phyloP scores from a whole-genome alignment of 2,329 filamentous ascomycete genomes.

The Zymoseptoria pseudotritici region DNA sequence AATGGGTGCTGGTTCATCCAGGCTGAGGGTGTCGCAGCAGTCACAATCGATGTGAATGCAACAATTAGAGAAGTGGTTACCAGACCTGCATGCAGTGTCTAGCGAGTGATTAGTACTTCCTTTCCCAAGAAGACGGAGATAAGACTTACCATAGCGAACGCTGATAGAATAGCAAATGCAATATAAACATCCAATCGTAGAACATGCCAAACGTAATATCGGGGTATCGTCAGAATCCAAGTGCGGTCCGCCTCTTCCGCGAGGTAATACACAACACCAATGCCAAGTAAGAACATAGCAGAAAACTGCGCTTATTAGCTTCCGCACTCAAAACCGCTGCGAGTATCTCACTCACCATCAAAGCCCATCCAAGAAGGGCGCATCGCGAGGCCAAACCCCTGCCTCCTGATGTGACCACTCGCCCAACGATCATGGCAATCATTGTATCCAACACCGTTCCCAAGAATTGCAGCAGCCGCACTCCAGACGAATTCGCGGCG shows the following conservation, averaged over 20 bases:
- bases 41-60: constrained; percentile 32
- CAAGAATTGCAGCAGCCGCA: constrained; percentile 34
- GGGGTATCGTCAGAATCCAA: constrained; percentile 33
- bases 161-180: constrained; percentile 21
- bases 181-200: constrained; percentile 22
- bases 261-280: constrained; percentile 30
- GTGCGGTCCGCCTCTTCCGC: constrained; percentile 32
- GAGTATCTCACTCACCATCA: constrained; percentile 16
- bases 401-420: constrained; percentile 16
- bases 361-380: constrained; percentile 22
- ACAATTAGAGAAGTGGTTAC: constrained; percentile 34
- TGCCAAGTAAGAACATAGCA: constrained; percentile 31
- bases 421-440: constrained; percentile 31
- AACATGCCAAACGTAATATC: constrained; percentile 32
- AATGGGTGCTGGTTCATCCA: constrained; percentile 28
- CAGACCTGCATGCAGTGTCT: constrained; percentile 37
- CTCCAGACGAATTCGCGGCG: constrained; percentile 30
- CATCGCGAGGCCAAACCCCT: constrained; percentile 12
- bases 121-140: not conserved
- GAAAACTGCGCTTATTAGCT: constrained; percentile 19
- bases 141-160: constrained; percentile 25
- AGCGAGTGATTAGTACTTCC: not conserved
- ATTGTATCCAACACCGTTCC: constrained; percentile 36
- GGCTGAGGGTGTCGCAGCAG: constrained; percentile 26
- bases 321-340: not conserved